These are phyloP conservation scores for Dothistroma septosporum DNA, from an alignment of 2,329 filamentous ascomycete species.

Conservation along the genomic window DNA sequence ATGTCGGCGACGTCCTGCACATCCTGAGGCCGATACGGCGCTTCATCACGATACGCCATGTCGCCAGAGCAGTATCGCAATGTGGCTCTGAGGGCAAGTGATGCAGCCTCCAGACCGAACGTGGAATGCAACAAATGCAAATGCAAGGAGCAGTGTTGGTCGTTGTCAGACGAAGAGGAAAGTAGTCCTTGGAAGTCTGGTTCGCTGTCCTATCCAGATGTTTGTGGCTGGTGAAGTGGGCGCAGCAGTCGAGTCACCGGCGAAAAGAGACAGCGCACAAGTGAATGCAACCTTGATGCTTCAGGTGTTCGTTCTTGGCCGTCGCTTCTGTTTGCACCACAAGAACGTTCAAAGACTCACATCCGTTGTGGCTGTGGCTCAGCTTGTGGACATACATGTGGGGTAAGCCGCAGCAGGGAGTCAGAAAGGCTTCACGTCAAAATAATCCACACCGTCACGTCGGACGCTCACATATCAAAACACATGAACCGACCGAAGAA, in stretches of 20 bases:
- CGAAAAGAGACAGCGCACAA: not conserved
- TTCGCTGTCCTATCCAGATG: not conserved
- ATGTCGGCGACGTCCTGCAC: constrained; percentile 62
- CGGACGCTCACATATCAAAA: not conserved
- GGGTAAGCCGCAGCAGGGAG: not conserved
- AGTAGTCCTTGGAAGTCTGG: not conserved
- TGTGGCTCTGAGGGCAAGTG: not conserved
- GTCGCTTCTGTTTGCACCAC: not conserved
- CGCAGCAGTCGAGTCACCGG: not conserved
- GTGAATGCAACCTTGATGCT: not conserved
- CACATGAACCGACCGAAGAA: constrained; percentile 32
- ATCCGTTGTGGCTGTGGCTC: not conserved
- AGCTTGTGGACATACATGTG: not conserved
- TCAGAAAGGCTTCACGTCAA: not conserved
- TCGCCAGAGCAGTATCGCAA: not conserved
- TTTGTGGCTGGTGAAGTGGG: not conserved
- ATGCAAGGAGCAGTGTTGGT: not conserved
- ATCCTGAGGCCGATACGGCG: constrained; percentile 67
- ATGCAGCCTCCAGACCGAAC: not conserved
- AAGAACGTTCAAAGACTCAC: not conserved
- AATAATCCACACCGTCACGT: not conserved
- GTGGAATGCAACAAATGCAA: not conserved
- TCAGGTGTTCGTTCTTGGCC: not conserved
- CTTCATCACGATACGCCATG: constrained; percentile 52
- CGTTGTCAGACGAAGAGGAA: not conserved